These are phyloP conservation scores for Alternaria triticimaculans DNA, from an alignment of 2,329 filamentous ascomycete genomes.

Conservation along the genomic window DNA sequence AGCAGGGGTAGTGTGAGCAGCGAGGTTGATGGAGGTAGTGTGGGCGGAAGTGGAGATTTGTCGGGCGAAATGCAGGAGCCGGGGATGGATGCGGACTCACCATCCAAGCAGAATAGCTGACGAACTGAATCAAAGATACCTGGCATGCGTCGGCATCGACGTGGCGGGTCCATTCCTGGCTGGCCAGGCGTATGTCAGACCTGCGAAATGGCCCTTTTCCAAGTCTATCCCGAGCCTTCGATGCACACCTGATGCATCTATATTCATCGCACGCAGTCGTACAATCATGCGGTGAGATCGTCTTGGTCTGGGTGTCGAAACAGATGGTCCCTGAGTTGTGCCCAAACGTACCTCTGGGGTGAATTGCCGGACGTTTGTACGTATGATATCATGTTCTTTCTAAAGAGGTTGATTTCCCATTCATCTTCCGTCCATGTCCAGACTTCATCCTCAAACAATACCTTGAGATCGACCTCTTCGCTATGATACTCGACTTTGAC, in stretches of 20 bases:
- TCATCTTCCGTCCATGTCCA: conserved; percentile 9
- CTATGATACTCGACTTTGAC: conserved; percentile 8
- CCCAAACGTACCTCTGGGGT: background rate
- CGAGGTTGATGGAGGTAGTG: background rate
- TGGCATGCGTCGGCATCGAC: background rate
- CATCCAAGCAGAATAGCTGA: background rate
- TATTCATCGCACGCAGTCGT: too few relatives aligned
- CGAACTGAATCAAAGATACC: background rate
- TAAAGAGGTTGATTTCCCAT: conserved; percentile 1
- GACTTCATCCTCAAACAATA: conserved; percentile 6
- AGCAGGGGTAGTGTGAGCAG: background rate
- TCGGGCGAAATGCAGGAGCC: background rate
- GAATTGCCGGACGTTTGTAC: background rate
- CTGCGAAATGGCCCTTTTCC: background rate
- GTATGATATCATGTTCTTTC: conserved; percentile 1
- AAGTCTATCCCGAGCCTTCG: background rate
- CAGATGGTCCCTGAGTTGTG: background rate
- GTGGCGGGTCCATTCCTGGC: background rate
- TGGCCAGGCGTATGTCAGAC: background rate
- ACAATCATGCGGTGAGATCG: background rate
- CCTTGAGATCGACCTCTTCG: conserved; percentile 2
- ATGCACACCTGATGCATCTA: too few relatives aligned
- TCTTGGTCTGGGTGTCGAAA: background rate
- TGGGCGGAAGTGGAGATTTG: background rate
- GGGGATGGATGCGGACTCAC: background rate